Evolutionary conservation across 202 grass and related monocot species (phyloP).

Genomic region (Hordeum pubiflorum): DNA sequence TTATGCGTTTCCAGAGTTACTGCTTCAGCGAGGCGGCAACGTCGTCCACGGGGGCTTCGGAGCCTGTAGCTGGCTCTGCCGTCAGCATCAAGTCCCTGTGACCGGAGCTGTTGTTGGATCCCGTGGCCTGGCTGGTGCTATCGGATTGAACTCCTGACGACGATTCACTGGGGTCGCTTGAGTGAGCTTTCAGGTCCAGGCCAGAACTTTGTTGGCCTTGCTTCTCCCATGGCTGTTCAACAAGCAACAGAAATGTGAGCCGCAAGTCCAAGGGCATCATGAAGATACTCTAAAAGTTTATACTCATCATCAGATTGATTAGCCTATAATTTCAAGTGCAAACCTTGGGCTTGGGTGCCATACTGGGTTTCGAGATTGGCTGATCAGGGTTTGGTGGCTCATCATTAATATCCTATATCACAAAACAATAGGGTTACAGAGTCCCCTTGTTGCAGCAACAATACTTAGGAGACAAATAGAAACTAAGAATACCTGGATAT

Average conservation of each 20-base stretch:
- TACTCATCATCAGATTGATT: constrained; percentile 2
- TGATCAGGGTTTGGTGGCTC: constrained; percentile 69
- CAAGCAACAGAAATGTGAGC: constrained; percentile 25
- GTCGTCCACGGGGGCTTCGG: constrained; percentile 15
- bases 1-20: neutral
- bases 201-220: constrained; percentile 18
- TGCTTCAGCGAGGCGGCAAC: neutral
- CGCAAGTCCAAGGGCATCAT: neutral
- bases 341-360: constrained; percentile 87
- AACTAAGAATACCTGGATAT: constrained; percentile 58
- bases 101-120: neutral
- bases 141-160: neutral
- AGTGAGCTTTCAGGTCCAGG: constrained; percentile 17
- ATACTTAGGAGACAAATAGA: neutral
- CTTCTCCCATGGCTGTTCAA: constrained; percentile 51
- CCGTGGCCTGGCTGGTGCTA: neutral
- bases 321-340: constrained; percentile 2
- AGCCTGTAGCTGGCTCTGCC: neutral
- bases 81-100: neutral
- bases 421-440: constrained; percentile 4
- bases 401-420: constrained; percentile 65
- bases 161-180: neutral
- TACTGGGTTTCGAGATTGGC: constrained; percentile 59
- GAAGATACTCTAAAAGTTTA: neutral
- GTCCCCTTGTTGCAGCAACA: neutral